Conservation (phyloP, 805 yeast species). For the Ascoidea rubescens region DNA sequence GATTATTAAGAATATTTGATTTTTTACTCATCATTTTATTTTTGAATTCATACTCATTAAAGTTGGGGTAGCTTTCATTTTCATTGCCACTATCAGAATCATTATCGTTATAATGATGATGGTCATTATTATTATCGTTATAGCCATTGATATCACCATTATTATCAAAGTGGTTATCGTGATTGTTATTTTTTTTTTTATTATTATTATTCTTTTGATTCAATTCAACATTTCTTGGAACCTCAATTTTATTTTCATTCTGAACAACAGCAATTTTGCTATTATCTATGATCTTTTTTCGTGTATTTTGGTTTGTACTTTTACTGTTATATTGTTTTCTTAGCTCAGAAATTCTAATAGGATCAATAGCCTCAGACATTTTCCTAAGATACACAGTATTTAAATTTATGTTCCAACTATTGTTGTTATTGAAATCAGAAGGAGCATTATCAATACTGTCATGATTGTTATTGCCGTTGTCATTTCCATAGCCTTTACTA, state of each 20-base stretch:
- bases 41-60: too few species aligned
- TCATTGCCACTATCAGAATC: background rate
- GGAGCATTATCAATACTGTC: too few species aligned
- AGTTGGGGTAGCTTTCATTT: background rate
- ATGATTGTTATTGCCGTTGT: background rate
- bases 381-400: background rate
- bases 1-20: too few species aligned
- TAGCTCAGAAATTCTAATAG: background rate
- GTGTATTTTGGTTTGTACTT: background rate
- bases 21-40: background rate
- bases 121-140: background rate
- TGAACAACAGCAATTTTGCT: background rate
- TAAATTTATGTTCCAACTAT: background rate
- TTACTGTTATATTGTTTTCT: background rate
- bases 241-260: too few species aligned
- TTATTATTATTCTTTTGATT: too few species aligned
- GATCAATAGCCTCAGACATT: background rate
- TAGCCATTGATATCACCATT: too few species aligned
- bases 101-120: background rate
- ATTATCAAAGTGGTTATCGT: too few species aligned
- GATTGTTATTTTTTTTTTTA: too few species aligned
- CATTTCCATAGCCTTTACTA: background rate
- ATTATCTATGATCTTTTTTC: background rate
- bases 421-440: background rate
- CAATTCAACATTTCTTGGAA: too few species aligned